Conservation (phyloP, 2,329 filamentous ascomycete genomes). For the Cryphonectria radicalis region DNA sequence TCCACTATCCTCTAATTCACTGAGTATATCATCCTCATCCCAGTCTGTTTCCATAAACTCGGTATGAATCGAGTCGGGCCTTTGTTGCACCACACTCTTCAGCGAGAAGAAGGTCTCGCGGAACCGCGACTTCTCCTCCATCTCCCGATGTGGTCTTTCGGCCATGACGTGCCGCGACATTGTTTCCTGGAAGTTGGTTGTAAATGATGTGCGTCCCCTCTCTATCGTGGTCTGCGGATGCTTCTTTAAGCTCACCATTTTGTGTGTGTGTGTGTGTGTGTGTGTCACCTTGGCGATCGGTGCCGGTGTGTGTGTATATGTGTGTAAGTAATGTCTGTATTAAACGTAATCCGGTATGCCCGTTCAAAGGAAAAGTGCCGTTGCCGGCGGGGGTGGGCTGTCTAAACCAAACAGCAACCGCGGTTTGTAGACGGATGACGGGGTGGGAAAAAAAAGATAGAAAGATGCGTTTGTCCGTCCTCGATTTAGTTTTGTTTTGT, state of each 20-base stretch:
- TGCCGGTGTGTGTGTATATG: constrained; percentile 8
- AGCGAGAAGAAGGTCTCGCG: constrained; percentile 66
- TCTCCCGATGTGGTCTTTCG: constrained; percentile 51
- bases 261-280: constrained; percentile 26
- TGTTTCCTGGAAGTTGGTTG: constrained; percentile 39
- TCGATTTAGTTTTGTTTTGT: constrained; percentile 30
- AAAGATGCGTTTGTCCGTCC: neutral
- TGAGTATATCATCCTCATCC: constrained; percentile 66
- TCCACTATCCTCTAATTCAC: constrained; percentile 60
- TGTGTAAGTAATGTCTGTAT: neutral
- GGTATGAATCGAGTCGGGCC: constrained; percentile 73
- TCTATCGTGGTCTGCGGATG: neutral
- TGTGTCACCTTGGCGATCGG: constrained; percentile 12
- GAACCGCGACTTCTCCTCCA: constrained; percentile 54
- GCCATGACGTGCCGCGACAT: constrained; percentile 39
- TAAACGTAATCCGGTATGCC: constrained; percentile 10
- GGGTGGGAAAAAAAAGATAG: neutral
- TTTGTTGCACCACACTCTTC: constrained; percentile 54
- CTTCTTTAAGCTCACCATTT: constrained; percentile 40
- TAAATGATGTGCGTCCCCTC: constrained; percentile 17
- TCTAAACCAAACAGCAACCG: constrained; percentile 28
- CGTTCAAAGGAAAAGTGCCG: constrained; percentile 36
- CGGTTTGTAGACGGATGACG: constrained; percentile 5
- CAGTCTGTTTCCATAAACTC: constrained; percentile 80
- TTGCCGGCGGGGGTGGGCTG: constrained; percentile 43